Evolutionary conservation across 2,329 filamentous ascomycete species (phyloP).

Genomic region (Tympanopsis confertula): DNA sequence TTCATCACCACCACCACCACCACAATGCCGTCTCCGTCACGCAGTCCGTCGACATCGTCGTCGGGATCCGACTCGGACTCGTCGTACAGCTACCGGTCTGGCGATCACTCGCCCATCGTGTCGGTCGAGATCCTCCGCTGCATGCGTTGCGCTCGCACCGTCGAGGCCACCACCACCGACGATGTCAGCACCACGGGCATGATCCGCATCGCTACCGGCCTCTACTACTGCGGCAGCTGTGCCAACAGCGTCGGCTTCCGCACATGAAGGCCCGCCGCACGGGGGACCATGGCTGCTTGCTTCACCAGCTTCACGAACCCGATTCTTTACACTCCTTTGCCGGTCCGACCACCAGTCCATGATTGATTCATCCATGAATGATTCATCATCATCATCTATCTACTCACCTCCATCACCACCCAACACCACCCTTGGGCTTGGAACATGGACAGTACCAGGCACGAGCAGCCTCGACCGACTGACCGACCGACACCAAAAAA

Average conservation of each 20-base stretch:
- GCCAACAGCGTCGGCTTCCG: conserved; percentile 47
- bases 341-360: too few species aligned
- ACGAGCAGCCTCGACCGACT: too few species aligned
- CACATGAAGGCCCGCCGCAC: too few species aligned
- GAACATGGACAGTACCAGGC: too few species aligned
- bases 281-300: too few species aligned
- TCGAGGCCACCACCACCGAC: conserved; percentile 49
- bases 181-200: conserved; percentile 46
- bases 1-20: not conserved
- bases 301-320: too few species aligned
- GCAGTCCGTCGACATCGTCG: not conserved
- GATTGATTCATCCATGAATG: too few species aligned
- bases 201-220: conserved; percentile 52
- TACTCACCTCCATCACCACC: too few species aligned
- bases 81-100: not conserved
- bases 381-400: too few species aligned
- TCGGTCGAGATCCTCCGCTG: conserved; percentile 50
- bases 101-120: conserved; percentile 22
- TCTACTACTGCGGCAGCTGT: conserved; percentile 56
- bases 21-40: not conserved
- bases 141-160: conserved; percentile 46
- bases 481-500: too few species aligned
- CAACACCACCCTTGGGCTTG: too few species aligned
- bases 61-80: not conserved
- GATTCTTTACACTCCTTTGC: too few species aligned